Evolutionary conservation across 768 basidiomycete species (phyloP).

Genomic region (Tricholoma saponaceum): DNA sequence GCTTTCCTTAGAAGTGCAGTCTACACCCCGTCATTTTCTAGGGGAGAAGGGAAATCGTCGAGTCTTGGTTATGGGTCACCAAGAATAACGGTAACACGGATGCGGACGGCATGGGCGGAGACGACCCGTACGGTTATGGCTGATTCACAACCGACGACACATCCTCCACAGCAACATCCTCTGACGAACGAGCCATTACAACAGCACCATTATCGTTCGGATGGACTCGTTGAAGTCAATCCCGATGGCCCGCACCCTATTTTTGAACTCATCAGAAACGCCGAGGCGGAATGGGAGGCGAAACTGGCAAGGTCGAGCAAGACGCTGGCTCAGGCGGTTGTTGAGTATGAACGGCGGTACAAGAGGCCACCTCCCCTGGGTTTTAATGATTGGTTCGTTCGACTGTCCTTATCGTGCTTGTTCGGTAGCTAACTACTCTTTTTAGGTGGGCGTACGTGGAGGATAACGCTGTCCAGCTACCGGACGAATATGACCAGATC

Average conservation of each 20-base stretch:
- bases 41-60: not conserved
- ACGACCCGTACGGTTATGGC: slow-evolving; percentile 6
- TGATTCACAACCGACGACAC: slow-evolving; percentile 5
- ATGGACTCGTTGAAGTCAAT: slow-evolving; percentile 40
- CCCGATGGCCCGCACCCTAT: slow-evolving; percentile 65
- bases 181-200: slow-evolving; percentile 12
- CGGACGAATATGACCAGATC: slow-evolving; percentile 80
- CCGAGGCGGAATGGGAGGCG: slow-evolving; percentile 59
- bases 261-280: slow-evolving; percentile 66
- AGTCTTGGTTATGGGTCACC: not conserved
- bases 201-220: slow-evolving; percentile 29
- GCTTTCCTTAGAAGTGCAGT: not conserved
- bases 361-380: slow-evolving; percentile 73
- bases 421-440: not conserved
- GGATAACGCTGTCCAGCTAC: slow-evolving; percentile 1
- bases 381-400: slow-evolving; percentile 78
- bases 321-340: slow-evolving; percentile 70
- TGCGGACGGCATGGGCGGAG: slow-evolving; percentile 12
- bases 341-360: slow-evolving; percentile 76
- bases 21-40: not conserved
- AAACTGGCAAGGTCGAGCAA: slow-evolving; percentile 66
- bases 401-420: not conserved
- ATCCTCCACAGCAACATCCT: not conserved
- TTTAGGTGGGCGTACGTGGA: slow-evolving; percentile 3
- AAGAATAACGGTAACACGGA: slow-evolving; percentile 10